These are phyloP conservation scores for Flaveria bidentis DNA, from an alignment of 129 eudicot genomes.

Conservation along the genomic window DNA sequence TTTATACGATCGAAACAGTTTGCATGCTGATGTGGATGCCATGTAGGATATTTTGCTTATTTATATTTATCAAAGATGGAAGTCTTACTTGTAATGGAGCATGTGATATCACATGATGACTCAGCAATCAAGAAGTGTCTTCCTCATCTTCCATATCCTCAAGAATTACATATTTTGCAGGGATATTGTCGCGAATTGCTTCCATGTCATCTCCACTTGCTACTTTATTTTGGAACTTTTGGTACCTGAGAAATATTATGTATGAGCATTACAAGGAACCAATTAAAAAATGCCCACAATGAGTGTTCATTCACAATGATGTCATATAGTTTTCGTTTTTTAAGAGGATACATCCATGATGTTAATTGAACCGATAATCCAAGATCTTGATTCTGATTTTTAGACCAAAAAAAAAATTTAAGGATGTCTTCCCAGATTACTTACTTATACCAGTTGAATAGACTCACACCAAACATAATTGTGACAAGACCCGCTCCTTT, in stretches of 20 bases:
- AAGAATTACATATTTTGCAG: conserved; percentile 79
- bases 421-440: conserved; percentile 31
- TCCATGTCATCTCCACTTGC: conserved; percentile 33
- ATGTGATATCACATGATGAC: conserved; percentile 23
- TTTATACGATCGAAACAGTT: not conserved
- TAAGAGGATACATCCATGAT: not conserved
- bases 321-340: not conserved
- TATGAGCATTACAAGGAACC: not conserved
- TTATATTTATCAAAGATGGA: not conserved
- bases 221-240: conserved; percentile 62
- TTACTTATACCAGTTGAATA: conserved; percentile 98
- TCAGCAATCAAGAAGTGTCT: conserved; percentile 26
- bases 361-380: not conserved
- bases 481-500: conserved; percentile 81
- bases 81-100: conserved; percentile 31
- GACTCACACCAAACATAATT: conserved; percentile 84
- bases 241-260: conserved; percentile 49
- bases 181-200: conserved; percentile 21
- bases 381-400: not conserved
- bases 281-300: not conserved
- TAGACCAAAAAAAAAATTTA: not conserved
- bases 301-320: not conserved
- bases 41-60: not conserved
- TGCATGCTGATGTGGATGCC: conserved; percentile 13
- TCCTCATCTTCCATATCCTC: conserved; percentile 65